Evolutionary conservation across 176 grass and related monocot genomes (phyloP), one percentile per base, ranked within the genome.

Genomic region (Rhynchospora tenuis): DNA sequence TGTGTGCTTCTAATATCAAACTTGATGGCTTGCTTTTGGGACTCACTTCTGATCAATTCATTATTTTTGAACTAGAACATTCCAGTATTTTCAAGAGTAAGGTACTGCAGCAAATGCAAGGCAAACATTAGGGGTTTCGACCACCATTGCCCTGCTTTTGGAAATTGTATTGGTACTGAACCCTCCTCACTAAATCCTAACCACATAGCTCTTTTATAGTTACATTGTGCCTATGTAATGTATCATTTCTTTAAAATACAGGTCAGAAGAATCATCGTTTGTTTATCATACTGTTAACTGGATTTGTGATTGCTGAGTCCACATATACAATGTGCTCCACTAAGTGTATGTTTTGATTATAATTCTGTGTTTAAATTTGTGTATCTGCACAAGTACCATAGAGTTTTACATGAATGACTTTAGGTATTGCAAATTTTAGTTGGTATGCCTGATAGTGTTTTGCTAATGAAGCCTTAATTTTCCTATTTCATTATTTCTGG

Each of bases 261-360:
- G 96, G 93, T 80, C 89, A 92, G 52, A 95, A 93, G 79, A 99
- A 99, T 44, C 91, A 93, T 59, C 87, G 83, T 44, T 56, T 99
- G 3, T 93, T 99, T 89, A 91, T 99, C 80, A 83, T 87, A 60
- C 93, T 99, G 88, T 90, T 99, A 80, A 91, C 91, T 81, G 96
- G 88, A 86, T 99, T 99, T 86, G 83, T 99, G 86, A 90, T 99
- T 79, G 86, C 89, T 83, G 96, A 99, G 85, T 91, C 96, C 11
- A 93, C 96, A 7, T 99, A 99, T 93, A 95, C 89, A 56, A 92
- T 95, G 80, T 93, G 96, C 59, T 93, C 96, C 67, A 99, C 93
- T 68, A 89, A 90, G 78, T 93, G 93, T 99, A 95, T 83, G 89
- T 78, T 11, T 15, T 80, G 43, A 80, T 17, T 79, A 16, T 87